A percentile compares a stretch with the other conserved stretches of the same genome.
Evolutionary conservation across 2,329 filamentous ascomycete species (phyloP).

Genomic region (Teratosphaeria zuluensis): DNA sequence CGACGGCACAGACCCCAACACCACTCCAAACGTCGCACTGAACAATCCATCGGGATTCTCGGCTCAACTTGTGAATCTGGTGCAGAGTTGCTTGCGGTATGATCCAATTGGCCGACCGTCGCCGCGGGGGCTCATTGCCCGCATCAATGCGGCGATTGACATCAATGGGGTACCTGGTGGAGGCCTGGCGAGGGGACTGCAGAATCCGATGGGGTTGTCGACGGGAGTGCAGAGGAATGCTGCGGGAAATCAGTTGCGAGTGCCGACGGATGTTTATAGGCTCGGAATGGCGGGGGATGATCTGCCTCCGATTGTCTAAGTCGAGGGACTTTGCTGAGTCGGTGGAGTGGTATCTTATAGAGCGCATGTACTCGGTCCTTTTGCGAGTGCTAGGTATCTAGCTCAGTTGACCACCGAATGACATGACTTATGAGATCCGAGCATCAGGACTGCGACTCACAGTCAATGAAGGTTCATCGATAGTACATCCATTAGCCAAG

Average conservation of each 20-base stretch:
- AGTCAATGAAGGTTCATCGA: no score
- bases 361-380: no score
- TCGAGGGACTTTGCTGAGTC: no score
- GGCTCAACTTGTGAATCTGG: neutral
- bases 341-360: no score
- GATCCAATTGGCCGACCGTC: neutral
- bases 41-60: neutral
- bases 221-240: neutral
- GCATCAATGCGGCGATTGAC: neutral
- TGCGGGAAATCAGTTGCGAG: neutral
- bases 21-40: neutral
- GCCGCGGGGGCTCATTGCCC: neutral
- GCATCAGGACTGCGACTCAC: no score
- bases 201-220: neutral
- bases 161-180: neutral
- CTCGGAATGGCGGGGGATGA: no score
- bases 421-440: no score
- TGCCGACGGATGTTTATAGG: neutral
- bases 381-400: no score
- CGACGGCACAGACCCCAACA: neutral
- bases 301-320: no score
- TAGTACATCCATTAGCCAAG: no score
- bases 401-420: no score
- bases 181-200: neutral
- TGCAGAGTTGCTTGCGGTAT: neutral